Evolutionary conservation across 371 early-diverging fungal species (phyloP), one percentile per base, ranked within the genome.

Genomic region (Mucor circinelloides): DNA sequence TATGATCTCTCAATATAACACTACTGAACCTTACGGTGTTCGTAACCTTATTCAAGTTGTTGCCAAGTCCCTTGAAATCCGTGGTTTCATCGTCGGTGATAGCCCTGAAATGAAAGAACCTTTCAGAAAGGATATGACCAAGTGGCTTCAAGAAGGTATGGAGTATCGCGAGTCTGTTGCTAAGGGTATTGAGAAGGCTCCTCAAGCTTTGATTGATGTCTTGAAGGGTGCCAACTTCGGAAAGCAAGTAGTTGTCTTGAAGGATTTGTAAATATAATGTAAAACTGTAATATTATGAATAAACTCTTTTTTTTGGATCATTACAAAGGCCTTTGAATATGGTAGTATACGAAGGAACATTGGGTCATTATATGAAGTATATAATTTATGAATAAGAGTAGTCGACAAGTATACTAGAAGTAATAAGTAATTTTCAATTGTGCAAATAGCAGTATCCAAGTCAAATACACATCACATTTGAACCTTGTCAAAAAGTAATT

Each of bases 151-250:
- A 71, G 84, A 89, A 13, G 89, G 90, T 52, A 72, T 95, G 60
- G 76, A 85, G 70, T 90, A 90, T 74, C 76, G 73, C 9, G 88
- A 91, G 67, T 74, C 83, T 27, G 70, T 94, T 25, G 77, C 83
- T 25, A 83, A 90, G n/a, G 97, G 97, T 13, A 82, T 95, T 62
- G 95, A 94, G 56, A 90, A 87, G 56, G 87, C 92, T 9, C 95
- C 95, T 13, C 75, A 83, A 42, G 94, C 92, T 2, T 83, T 94
- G 48, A 73, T 93, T 30, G 89, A 85, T 58, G 78, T 96, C 67
- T 83, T 94, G 67, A 85, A 87, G 59, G 95, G 95, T 44, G 83
- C 76, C n/a, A 95, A 94, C 83, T 88, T 89, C 66, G 96, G 96
- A 65, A 96, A 96, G 86, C 85, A 89, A 77, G 73, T 94, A 77